A percentile compares a stretch with the other conserved stretches of the same genome.
Evolutionary conservation across 257 asterid species (phyloP).

Genomic region (Henckelia pumila): DNA sequence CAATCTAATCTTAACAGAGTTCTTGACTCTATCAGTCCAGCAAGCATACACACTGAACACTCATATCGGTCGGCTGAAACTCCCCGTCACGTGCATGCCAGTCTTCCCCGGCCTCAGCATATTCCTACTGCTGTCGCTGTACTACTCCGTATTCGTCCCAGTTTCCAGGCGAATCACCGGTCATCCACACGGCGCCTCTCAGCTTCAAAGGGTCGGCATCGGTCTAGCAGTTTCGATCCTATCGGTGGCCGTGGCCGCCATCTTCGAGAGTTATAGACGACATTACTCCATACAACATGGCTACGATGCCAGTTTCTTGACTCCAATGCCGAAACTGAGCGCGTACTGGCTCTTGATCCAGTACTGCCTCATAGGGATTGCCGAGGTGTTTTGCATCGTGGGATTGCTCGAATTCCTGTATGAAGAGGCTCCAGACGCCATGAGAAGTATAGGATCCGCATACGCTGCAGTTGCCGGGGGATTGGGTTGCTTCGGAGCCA

Average conservation of each 20-base stretch:
- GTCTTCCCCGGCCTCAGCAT: constrained; percentile 97
- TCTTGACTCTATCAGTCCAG: constrained; percentile 84
- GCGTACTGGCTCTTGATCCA: constrained; percentile 94
- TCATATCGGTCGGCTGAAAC: constrained; percentile 75
- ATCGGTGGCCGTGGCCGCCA: constrained; percentile 82
- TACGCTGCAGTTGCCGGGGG: constrained; percentile 99
- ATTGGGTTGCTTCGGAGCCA: constrained; percentile 91
- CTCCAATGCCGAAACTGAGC: constrained; percentile 76
- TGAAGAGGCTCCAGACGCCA: constrained; percentile 98
- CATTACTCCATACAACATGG: constrained; percentile 70
- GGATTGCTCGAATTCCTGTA: constrained; percentile 88
- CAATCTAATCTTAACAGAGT: constrained; percentile 74
- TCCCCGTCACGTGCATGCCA: constrained; percentile 98
- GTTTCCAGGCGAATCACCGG: constrained; percentile 80
- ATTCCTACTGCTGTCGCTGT: constrained; percentile 77
- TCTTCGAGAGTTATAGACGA: constrained; percentile 84
- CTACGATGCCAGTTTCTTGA: constrained; percentile 69
- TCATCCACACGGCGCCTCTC: constrained; percentile 97
- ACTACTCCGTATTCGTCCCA: constrained; percentile 84
- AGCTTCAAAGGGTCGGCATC: constrained; percentile 93
- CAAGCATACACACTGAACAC: constrained; percentile 94
- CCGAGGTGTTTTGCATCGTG: constrained; percentile 90
- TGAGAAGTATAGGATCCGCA: constrained; percentile 96
- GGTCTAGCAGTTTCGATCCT: constrained; percentile 82
- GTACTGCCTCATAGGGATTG: constrained; percentile 93